Evolutionary conservation across 345 rosid genomes (phyloP), one percentile per base, ranked within the genome.

Genomic region (Gossypium sturtianum): DNA sequence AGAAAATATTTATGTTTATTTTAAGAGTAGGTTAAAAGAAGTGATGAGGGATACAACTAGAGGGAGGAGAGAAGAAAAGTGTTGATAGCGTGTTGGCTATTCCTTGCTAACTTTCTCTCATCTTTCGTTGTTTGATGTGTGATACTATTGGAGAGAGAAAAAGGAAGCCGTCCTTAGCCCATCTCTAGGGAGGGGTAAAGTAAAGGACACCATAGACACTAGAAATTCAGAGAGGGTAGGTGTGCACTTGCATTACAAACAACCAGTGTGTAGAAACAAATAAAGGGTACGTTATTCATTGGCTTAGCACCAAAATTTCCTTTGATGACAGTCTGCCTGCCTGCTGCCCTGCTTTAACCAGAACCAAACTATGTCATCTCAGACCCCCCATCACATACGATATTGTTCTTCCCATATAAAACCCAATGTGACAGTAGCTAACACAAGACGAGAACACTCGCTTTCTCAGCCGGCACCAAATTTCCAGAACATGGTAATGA

Each of bases 401-500:
- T 52, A 16, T 17, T 52, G 56, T 52, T 19, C 2, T 52, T 15
- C 56, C 25, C 60, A 13, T 7, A 56, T 29, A 74, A 84, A 80
- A 77, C 77, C 90, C 87, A 80, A 83, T 79, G 82, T 71, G 84
- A 82, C 87, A 85, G 88, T 71, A 48, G 72, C 63, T 70, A 74
- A 75, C 13, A 47, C 13, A 66, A 66, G 20, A 66, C 79, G 64
- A 59, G 70, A 69, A 44, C 41, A 15, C 72, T 5, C 34, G 25
- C 34, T 66, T 2, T 66, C 29, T 45, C 29, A 51, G 47, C 6
- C 77, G 72, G 75, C 75, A 77, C 1, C 41, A 73, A 52, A 7
- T 56, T 58, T 51, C 65, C 80, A 75, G 76, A 20, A 16, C 56
- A 75, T 66, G 61, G 48, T 77, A 45, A 56, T 59, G 69, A 23